phyloP scores from a whole-genome alignment of 805 yeast species.

The Saccharomyces mikatae region DNA sequence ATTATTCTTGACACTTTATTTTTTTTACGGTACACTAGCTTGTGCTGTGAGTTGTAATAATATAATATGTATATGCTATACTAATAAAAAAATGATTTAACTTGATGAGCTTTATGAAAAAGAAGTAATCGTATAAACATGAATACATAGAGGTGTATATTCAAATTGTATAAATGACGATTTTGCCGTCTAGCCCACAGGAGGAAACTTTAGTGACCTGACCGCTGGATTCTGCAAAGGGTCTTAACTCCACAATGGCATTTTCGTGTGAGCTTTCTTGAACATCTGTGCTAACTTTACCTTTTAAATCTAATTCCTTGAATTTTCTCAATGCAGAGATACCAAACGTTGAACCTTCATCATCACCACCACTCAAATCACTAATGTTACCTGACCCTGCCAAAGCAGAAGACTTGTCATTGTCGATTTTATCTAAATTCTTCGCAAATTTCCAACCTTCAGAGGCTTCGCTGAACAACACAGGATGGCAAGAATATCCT shows the following conservation, averaged over 20 bases:
- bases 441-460: constrained; percentile 55
- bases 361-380: constrained; percentile 45
- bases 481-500: constrained; percentile 88
- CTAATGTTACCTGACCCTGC: constrained; percentile 7
- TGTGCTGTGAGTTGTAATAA: neutral
- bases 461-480: constrained; percentile 65
- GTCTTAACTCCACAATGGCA: constrained; percentile 63
- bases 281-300: constrained; percentile 49
- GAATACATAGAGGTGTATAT: neutral
- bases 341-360: constrained; percentile 42
- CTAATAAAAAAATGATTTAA: neutral
- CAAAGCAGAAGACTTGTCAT: constrained; percentile 1
- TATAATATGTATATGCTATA: neutral
- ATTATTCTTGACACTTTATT: constrained; percentile 1
- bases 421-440: constrained; percentile 45
- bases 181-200: constrained; percentile 86
- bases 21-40: neutral
- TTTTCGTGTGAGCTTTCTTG: constrained; percentile 80
- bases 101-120: neutral
- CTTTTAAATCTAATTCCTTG: constrained; percentile 91
- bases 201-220: constrained; percentile 56
- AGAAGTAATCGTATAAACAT: too few species aligned
- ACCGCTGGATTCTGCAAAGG: constrained; percentile 40
- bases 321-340: constrained; percentile 87
- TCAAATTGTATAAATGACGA: constrained; percentile 64